Evolutionary conservation across 2,329 filamentous ascomycete genomes (phyloP).

Genomic region (Phialophora chinensis): DNA sequence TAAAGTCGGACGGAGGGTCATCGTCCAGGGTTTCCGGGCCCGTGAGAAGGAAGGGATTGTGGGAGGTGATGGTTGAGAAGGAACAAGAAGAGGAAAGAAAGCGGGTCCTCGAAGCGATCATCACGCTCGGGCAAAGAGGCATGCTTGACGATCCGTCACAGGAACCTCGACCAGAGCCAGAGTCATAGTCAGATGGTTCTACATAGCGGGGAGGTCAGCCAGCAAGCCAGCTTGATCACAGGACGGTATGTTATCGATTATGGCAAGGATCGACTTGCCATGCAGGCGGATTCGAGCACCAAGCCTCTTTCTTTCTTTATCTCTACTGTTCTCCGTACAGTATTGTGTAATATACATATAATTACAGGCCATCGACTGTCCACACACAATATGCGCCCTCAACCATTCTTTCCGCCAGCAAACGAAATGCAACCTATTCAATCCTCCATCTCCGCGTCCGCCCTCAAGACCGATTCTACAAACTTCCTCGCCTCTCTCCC

Average conservation of each 20-base stretch:
- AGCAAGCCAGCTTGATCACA: background rate
- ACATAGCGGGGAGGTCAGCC: background rate
- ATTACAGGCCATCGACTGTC: background rate
- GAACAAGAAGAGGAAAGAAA: slow-evolving; percentile 52
- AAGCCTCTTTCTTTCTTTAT: background rate
- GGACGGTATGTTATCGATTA: background rate
- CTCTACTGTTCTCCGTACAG: background rate
- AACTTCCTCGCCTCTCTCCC: slow-evolving; percentile 53
- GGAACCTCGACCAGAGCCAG: background rate
- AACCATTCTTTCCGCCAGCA: background rate
- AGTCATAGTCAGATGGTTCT: background rate
- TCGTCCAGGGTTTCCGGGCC: slow-evolving; percentile 19
- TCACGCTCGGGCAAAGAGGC: slow-evolving; percentile 51
- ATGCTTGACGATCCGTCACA: slow-evolving; percentile 41
- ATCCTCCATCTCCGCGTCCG: slow-evolving; percentile 16
- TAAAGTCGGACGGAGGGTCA: background rate
- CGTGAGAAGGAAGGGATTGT: slow-evolving; percentile 48
- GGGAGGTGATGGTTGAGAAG: slow-evolving; percentile 52
- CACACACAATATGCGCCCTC: background rate
- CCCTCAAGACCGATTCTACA: slow-evolving; percentile 41
- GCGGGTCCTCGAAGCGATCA: slow-evolving; percentile 51
- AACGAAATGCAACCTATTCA: background rate
- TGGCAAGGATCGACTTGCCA: background rate
- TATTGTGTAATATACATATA: background rate
- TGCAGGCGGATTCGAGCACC: background rate